Evolutionary conservation across 345 rosid species (phyloP).

Genomic region (Reutealis trisperma): DNA sequence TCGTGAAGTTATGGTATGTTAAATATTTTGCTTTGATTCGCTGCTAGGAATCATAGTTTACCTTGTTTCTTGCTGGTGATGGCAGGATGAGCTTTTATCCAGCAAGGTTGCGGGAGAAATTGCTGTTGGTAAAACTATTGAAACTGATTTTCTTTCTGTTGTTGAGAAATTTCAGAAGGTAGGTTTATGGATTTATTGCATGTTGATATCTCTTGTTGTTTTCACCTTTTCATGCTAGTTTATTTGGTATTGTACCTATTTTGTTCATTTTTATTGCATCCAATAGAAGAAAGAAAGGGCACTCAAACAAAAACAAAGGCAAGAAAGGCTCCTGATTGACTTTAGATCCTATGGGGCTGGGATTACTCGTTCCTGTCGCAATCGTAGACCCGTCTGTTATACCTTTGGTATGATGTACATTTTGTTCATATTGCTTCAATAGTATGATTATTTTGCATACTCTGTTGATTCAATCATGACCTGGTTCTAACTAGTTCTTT

Average conservation of each 20-base stretch:
- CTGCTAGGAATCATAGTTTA: conserved; percentile 14
- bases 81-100: conserved; percentile 64
- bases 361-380: conserved; percentile 65
- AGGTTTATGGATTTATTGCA: conserved; percentile 15
- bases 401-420: conserved; percentile 61
- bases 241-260: conserved; percentile 4
- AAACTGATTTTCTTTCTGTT: conserved; percentile 53
- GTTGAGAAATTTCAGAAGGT: conserved; percentile 69
- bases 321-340: conserved; percentile 50
- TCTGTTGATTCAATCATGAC: neutral
- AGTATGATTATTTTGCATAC: neutral
- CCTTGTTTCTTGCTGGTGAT: conserved; percentile 19
- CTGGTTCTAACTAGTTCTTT: neutral
- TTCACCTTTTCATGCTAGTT: neutral
- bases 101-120: conserved; percentile 53
- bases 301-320: conserved; percentile 52
- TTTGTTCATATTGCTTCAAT: conserved; percentile 11
- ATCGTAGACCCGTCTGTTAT: conserved; percentile 54
- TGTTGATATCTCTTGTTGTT: neutral
- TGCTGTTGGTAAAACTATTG: conserved; percentile 53
- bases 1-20: conserved; percentile 53
- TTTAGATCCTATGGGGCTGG: conserved; percentile 37
- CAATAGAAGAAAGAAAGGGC: conserved; percentile 72
- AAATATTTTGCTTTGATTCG: conserved; percentile 8
- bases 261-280: conserved; percentile 9